Evolutionary conservation across 768 basidiomycete genomes (phyloP), one percentile per base, ranked within the genome.

Genomic region (Sporobolomyces pararoseus): DNA sequence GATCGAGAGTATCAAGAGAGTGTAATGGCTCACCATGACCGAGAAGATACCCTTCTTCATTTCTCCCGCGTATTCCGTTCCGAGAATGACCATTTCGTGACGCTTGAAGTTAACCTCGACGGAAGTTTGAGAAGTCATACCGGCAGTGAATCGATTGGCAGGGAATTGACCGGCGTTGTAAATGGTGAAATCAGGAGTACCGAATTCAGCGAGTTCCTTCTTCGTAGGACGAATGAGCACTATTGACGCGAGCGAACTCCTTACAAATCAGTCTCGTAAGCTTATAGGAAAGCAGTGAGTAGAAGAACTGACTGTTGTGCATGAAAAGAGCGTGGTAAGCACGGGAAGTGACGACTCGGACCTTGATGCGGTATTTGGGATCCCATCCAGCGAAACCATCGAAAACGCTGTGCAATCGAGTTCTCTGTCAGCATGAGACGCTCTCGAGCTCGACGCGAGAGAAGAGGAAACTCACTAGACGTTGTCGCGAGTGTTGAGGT

Each of bases 21-120:
- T 29, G n/a, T 31, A 39, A 16, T 6, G 19, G 71, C 82, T 27
- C 72, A 87, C 87, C 95, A 99, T 99, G 76, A 99, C 93, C 51
- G 89, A 91, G 84, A 99, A 99, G 80, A 99, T 91, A 78, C 96
- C 96, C 86, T 99, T 99, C 84, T 99, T 99, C 96, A 99, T 99
- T 84, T 99, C 77, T 42, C 77, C 77, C 31, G 77, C 77, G 70
- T 76, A 76, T 79, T 97, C 78, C 53, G 78, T 79, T 19, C 82
- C 95, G 76, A 99, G 90, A 78, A 99, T 98, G 77, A 99, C 95
- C 96, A 99, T 99, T 81, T 99, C 96, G 92, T 93, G 96, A 47
- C 96, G 90, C 84, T 96, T 96, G 83, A 99, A 98, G 86, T 99
- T 99, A 84, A 99, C 91, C 82, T 97, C 95, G 58, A 99, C 95